Evolutionary conservation across 148 eudicot genomes (phyloP).

Genomic region (Rhododendron mucronatum): DNA sequence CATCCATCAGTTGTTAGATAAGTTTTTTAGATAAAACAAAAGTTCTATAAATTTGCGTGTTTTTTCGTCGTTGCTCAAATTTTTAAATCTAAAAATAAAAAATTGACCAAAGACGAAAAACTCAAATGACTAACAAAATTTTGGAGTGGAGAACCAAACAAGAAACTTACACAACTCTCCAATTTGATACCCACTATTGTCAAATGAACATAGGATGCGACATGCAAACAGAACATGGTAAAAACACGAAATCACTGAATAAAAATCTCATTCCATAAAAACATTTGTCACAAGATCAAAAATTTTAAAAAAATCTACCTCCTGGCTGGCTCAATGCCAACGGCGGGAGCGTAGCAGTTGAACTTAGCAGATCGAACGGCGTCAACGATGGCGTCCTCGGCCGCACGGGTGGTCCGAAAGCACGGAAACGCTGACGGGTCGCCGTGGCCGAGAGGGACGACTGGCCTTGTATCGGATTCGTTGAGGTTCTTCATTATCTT

Average conservation of each 20-base stretch:
- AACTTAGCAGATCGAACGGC: slow-evolving; percentile 32
- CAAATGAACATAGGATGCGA: not conserved
- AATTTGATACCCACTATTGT: not conserved
- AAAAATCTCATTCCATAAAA: not conserved
- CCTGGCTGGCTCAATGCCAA: slow-evolving; percentile 28
- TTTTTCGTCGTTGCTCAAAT: too few relatives aligned
- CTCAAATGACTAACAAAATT: too few relatives aligned
- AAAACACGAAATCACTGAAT: not conserved
- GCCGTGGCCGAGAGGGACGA: slow-evolving; percentile 30
- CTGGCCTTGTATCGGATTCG: slow-evolving; percentile 9
- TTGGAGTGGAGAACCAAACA: too few relatives aligned
- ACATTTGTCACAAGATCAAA: not conserved
- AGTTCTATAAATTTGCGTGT: not conserved
- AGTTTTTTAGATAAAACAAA: not conserved
- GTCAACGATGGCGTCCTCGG: slow-evolving; percentile 35
- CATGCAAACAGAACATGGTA: not conserved
- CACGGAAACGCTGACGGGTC: slow-evolving; percentile 37
- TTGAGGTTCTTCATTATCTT: slow-evolving; percentile 18
- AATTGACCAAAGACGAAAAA: too few relatives aligned
- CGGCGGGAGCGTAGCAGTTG: slow-evolving; percentile 32
- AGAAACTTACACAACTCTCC: not conserved
- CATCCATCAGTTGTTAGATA: too few relatives aligned
- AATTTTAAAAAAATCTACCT: slow-evolving; percentile 9
- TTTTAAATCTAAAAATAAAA: too few relatives aligned
- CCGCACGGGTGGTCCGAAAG: slow-evolving; percentile 27